Conservation (phyloP, 768 basidiomycete species). For the Myochromella boudieri region DNA sequence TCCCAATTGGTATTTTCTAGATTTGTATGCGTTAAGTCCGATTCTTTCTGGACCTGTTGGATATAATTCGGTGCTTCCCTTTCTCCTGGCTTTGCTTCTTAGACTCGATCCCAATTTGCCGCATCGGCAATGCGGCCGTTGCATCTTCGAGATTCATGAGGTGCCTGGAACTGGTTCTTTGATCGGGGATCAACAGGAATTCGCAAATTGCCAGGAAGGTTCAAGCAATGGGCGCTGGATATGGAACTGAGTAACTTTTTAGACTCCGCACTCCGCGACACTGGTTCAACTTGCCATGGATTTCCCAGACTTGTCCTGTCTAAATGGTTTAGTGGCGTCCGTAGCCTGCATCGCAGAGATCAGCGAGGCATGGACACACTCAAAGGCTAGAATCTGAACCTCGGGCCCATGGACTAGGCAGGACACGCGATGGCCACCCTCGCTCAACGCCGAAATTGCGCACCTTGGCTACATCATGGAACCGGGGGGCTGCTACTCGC, state of each 20-base stretch:
- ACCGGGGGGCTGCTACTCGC: no score
- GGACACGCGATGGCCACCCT: no score
- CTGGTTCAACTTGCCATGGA: constrained; percentile 4
- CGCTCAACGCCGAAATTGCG: no score
- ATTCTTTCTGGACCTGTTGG: constrained; percentile 8
- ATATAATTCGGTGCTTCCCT: constrained; percentile 24
- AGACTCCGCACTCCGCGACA: constrained; percentile 23
- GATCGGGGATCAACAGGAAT: constrained; percentile 62
- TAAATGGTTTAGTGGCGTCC: constrained; percentile 38
- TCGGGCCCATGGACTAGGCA: constrained; percentile 18
- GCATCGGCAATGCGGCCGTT: constrained; percentile 31
- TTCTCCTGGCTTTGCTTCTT: constrained; percentile 15
- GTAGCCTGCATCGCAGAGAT: constrained; percentile 3
- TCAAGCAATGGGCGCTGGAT: constrained; percentile 14
- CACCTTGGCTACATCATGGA: neutral
- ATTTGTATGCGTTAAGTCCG: constrained; percentile 2
- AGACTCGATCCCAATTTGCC: constrained; percentile 11
- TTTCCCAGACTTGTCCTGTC: constrained; percentile 17
- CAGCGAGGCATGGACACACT: neutral
- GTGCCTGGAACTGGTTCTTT: constrained; percentile 45
- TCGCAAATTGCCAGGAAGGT: constrained; percentile 31
- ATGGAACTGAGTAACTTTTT: constrained; percentile 2
- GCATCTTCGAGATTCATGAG: constrained; percentile 20
- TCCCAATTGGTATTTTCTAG: constrained; percentile 7
- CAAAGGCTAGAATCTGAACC: constrained; percentile 4